Evolutionary conservation across 169 alveolate genomes (phyloP), one percentile per base, ranked within the genome.

Genomic region (Plasmodium inui): DNA sequence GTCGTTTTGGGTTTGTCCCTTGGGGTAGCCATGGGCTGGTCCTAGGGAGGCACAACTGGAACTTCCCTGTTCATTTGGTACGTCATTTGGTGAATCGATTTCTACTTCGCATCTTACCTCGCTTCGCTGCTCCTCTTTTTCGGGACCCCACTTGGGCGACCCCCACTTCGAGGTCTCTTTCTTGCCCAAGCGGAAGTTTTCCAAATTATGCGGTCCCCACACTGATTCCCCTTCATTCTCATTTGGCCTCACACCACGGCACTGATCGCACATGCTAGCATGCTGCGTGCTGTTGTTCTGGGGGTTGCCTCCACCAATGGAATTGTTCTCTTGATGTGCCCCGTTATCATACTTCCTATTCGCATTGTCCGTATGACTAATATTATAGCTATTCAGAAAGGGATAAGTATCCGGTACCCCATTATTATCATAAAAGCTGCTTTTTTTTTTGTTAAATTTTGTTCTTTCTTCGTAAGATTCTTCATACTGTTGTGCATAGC

Each of bases 381-480:
- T 46, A 10, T 71, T 39, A 37, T 19, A 41, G 32, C 19, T 2
- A 22, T 9, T 8, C 32, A 26, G 53, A 84, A 4, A 3, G 19
- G 44, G 80, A 41, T 41, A 32, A 71, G 37, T 71, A 84, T 72
- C 74, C 4, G 41, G 32, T 41, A 1, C 22, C 55, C 53, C 17
- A 34, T 39, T 37, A 71, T 71, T n/a, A 28, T 84, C 92, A 72
- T 44, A 22, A 10, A 84, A 84, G 34, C 39, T 71, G 22, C 92
- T 84, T 71, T 84, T 84, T 84, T 84, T 84, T 84, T 84, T 84
- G 74, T 84, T 84, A 44, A 71, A 84, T 44, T 84, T 84, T 19
- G 92, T 84, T 57, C 76, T 34, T 84, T 84, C 92, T 71, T 84
- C 34, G 74, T 84, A 84, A 19, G 92, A 17, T 71, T 70, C 82